phyloP scores from a whole-genome alignment of 306 rosid species.

The Mimosa pudica region DNA sequence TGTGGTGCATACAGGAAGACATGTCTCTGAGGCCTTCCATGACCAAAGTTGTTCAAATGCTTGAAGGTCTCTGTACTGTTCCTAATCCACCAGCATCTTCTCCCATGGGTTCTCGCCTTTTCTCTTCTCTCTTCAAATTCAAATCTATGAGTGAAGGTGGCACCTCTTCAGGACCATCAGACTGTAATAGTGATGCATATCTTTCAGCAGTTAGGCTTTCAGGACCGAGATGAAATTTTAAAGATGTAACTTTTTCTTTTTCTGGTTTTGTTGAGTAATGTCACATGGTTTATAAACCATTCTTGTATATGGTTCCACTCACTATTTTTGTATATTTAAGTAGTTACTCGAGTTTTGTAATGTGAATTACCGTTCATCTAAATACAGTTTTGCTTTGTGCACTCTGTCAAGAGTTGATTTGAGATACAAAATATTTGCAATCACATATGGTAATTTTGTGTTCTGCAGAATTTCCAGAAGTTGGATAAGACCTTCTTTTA shows the following conservation, averaged over 20 bases:
- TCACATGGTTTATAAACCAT: background rate
- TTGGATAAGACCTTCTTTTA: background rate
- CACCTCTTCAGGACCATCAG: background rate
- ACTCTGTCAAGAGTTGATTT: no score
- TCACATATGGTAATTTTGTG: background rate
- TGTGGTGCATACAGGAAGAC: background rate
- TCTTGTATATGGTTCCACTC: background rate
- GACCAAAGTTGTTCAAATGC: background rate
- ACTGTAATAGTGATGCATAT: background rate
- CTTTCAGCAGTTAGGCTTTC: constrained; percentile 1
- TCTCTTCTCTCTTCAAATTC: background rate
- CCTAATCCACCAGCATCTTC: background rate
- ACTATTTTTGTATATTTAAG: background rate
- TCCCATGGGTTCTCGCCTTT: background rate
- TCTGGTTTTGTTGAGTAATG: background rate
- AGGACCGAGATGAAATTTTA: background rate
- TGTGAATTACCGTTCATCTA: background rate
- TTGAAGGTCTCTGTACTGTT: background rate
- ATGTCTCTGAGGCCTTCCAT: background rate
- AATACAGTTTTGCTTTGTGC: no score
- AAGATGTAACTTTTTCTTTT: background rate
- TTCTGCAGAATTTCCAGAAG: background rate
- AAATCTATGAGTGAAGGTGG: background rate
- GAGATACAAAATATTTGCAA: background rate
- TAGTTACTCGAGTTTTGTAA: constrained; percentile 5